Percentiles rank a stretch among this genome's conserved stretches.
phyloP scores from a whole-genome alignment of 352 stramenopile genomes.

The Globisporangium abappressorium region DNA sequence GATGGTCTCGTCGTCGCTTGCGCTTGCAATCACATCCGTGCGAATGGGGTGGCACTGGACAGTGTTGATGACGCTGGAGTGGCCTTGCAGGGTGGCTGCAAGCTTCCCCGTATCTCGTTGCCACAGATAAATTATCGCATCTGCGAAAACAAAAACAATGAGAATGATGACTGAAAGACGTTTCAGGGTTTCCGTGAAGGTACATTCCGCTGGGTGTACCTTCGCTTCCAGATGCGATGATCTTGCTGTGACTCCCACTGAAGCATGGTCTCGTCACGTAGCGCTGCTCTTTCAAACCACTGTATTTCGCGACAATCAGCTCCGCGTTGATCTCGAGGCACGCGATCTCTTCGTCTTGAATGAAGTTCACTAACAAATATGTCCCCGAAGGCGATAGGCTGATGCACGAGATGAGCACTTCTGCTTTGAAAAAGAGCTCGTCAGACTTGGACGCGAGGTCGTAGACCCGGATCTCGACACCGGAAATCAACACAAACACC shows the following conservation, averaged over 20 bases:
- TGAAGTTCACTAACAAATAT: conserved; percentile 59
- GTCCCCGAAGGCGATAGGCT: conserved; percentile 36
- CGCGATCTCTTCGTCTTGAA: conserved; percentile 57
- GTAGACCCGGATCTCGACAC: conserved; percentile 59
- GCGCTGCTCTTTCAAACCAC: conserved; percentile 55
- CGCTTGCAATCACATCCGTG: conserved; percentile 53
- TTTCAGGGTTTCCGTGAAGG: not conserved
- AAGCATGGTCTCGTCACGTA: conserved; percentile 72
- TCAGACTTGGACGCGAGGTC: conserved; percentile 59
- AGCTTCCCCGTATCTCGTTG: conserved; percentile 46
- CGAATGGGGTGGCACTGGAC: conserved; percentile 51
- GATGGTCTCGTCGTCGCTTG: conserved; percentile 76
- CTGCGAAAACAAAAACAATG: conserved; percentile 19
- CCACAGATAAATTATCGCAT: conserved; percentile 63
- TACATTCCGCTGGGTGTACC: conserved; percentile 25
- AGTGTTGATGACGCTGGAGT: conserved; percentile 74
- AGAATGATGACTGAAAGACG: not conserved
- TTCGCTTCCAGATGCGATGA: conserved; percentile 71
- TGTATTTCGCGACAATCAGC: conserved; percentile 43
- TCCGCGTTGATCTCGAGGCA: conserved; percentile 49
- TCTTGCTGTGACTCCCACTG: conserved; percentile 38
- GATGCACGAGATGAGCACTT: conserved; percentile 62
- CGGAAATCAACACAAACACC: conserved; percentile 57
- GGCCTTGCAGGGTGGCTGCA: conserved; percentile 34
- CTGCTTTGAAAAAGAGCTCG: conserved; percentile 44